These are phyloP conservation scores for Hondaea fermentalgiana DNA, from an alignment of 108 stramenopile species.

Conservation along the genomic window DNA sequence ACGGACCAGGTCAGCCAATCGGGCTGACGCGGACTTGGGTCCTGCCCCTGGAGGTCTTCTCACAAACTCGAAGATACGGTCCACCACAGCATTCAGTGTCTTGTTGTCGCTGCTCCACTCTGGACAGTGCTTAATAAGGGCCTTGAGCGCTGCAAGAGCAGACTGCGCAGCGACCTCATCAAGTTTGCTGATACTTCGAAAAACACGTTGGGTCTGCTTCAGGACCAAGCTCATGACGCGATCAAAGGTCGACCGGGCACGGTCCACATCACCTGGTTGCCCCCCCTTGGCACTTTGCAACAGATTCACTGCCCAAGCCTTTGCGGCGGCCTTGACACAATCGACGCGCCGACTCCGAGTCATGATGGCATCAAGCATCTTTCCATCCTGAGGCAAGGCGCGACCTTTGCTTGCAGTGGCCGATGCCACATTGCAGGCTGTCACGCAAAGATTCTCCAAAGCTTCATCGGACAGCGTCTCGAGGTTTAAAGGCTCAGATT, in stretches of 20 bases:
- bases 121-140: no score
- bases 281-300: background rate
- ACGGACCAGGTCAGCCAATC: background rate
- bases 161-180: no score
- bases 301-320: background rate
- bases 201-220: no score
- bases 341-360: background rate
- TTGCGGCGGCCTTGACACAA: background rate
- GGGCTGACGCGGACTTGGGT: background rate
- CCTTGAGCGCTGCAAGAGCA: no score
- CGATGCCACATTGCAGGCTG: background rate
- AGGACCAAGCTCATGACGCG: no score
- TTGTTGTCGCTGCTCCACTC: no score
- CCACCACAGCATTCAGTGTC: no score
- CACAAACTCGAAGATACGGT: no score
- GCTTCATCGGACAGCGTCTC: background rate
- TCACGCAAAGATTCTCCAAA: background rate
- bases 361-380: background rate
- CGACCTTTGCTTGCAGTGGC: background rate
- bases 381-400: background rate
- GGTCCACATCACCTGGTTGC: background rate
- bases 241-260: no score
- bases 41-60: background rate
- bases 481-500: background rate
- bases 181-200: no score